Percentiles rank a stretch among this genome's conserved stretches.
Evolutionary conservation across 2,329 filamentous ascomycete genomes (phyloP).

Genomic region (Aurifilum marmelostoma): DNA sequence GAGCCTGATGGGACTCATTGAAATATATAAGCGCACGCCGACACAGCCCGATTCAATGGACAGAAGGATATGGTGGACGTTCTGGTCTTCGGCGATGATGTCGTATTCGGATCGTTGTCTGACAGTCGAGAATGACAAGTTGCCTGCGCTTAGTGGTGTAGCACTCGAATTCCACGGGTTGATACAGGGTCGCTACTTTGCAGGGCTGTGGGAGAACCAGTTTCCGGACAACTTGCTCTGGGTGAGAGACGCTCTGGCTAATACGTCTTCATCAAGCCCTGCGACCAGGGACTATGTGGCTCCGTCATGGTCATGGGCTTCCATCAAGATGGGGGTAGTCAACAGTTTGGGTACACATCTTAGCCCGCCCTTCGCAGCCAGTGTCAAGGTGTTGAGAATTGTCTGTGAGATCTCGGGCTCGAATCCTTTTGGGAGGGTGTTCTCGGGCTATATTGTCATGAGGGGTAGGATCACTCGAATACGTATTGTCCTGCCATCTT

Average conservation of each 20-base stretch:
- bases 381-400: not conserved
- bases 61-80: too few relatives aligned
- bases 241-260: too few relatives aligned
- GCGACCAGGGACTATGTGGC: constrained; percentile 6
- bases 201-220: not conserved
- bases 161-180: not conserved
- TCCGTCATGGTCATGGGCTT: constrained; percentile 18
- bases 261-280: not conserved
- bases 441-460: constrained; percentile 4
- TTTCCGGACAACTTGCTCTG: not conserved
- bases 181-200: not conserved
- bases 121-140: not conserved
- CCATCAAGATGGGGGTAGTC: not conserved
- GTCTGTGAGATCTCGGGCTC: not conserved
- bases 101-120: not conserved
- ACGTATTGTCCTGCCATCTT: not conserved
- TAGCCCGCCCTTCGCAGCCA: not conserved
- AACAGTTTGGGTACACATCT: too few relatives aligned
- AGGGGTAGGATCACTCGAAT: not conserved
- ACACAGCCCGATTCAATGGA: too few relatives aligned
- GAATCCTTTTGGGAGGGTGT: not conserved
- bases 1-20: not conserved
- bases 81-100: not conserved
- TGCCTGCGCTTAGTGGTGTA: constrained; percentile 5
- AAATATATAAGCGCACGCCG: not conserved